Percentiles rank a stretch among this genome's conserved stretches.
Conservation (phyloP, 768 basidiomycete species). For the Phaffia australis region DNA sequence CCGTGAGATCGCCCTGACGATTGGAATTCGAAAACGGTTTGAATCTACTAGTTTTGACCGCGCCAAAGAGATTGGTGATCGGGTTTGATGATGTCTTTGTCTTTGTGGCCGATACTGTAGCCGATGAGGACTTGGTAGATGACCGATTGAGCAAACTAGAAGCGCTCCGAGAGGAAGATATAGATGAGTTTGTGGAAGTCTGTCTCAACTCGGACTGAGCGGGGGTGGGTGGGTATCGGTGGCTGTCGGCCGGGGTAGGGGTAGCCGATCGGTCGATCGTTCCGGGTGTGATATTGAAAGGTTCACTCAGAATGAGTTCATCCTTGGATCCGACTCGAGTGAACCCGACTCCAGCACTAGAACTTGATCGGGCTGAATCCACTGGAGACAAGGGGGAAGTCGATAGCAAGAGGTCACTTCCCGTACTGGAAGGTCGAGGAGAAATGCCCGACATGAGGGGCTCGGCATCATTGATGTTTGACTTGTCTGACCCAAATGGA, state of each 20-base stretch:
- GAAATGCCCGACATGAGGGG: too few species aligned
- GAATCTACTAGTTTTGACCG: too few species aligned
- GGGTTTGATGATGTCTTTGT: neutral
- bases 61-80: too few species aligned
- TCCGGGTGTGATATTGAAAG: neutral
- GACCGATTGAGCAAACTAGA: slow-evolving; percentile 7
- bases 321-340: too few species aligned
- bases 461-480: too few species aligned
- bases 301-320: neutral
- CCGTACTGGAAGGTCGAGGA: too few species aligned
- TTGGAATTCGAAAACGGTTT: too few species aligned
- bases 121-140: neutral
- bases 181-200: neutral
- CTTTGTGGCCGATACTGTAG: neutral
- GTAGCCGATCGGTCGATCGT: neutral
- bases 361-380: slow-evolving; percentile 9
- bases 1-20: slow-evolving; percentile 1
- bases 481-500: too few species aligned
- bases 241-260: too few species aligned
- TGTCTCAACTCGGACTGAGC: neutral
- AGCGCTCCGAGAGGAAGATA: slow-evolving; percentile 8
- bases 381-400: too few species aligned
- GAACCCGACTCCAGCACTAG: too few species aligned
- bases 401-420: too few species aligned
- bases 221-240: neutral